Conservation (phyloP, 176 grass and related monocot genomes). For the Miscanthus lutarioriparius region DNA sequence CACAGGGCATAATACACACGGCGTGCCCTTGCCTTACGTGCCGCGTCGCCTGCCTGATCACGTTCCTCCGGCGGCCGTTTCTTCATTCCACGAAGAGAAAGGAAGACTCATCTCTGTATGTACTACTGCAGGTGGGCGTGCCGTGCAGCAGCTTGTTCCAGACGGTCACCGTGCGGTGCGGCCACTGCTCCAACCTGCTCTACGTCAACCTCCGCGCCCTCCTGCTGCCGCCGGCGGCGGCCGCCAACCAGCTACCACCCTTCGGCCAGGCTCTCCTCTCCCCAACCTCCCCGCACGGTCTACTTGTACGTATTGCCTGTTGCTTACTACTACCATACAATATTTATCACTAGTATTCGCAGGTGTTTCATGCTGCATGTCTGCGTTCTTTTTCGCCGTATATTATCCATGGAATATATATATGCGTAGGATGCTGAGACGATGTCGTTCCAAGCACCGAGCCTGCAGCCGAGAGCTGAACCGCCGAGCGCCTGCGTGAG, state of each 20-base stretch:
- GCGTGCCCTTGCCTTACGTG: no score
- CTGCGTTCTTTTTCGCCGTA: not conserved
- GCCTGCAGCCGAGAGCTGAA: constrained; percentile 45
- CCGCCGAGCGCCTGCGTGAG: constrained; percentile 40
- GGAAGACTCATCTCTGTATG: not conserved
- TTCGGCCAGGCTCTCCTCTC: constrained; percentile 72
- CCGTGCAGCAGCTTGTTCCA: constrained; percentile 91
- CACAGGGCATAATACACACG: no score
- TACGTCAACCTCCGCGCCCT: constrained; percentile 86
- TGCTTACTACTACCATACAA: no score
- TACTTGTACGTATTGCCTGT: constrained; percentile 36
- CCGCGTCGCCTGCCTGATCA: not conserved
- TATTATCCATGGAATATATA: not conserved
- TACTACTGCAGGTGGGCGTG: constrained; percentile 62
- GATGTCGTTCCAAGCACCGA: constrained; percentile 43
- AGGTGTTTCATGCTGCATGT: not conserved
- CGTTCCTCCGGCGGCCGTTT: not conserved
- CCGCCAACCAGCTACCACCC: constrained; percentile 53
- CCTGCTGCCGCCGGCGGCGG: constrained; percentile 53
- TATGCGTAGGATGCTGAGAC: not conserved
- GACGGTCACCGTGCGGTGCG: constrained; percentile 89
- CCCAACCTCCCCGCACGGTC: constrained; percentile 58
- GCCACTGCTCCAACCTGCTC: constrained; percentile 90
- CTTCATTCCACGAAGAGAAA: not conserved
- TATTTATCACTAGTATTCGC: not conserved